Base-by-base conservation (phyloP, 495 filamentous ascomycete genomes). In the Penicillium mononematosum region DNA sequence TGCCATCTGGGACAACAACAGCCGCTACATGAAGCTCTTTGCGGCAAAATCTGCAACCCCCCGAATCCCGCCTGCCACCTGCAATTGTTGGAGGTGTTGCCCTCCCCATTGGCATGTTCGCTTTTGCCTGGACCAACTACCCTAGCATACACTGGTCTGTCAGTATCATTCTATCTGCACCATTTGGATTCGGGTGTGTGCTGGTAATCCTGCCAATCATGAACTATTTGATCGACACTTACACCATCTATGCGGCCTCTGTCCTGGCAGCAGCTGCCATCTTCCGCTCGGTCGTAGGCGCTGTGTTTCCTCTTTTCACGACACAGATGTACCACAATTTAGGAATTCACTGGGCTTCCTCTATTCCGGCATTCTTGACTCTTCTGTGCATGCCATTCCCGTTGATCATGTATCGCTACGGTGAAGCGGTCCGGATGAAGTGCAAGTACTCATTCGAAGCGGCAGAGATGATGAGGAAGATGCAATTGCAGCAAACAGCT, bases 241-340 rank as follows among this genome's bases (percentile, higher is more conserved):
- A 91, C 68, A 86, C 83, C 27, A 86, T 91, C 50, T 92, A 84
- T 55, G 87, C 88, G 2, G 88, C 89, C 0, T 88, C 83, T 0
- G 88, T 88, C 0, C 72, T 93, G 4, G 89, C 89, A 0, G 87
- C 88, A 8, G 90, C 87, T 64, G 75, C 84, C 2, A 80, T 89
- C 0, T 72, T 92, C n/a, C 78, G 83, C 19, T 81, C 78, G 0
- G 39, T 77, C 0, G 89, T 91, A 59, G 89, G 89, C 47, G 83
- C 86, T 36, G 85, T 80, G 0, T 92, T 94, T 70, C 90, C 89
- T 0, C 76, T 94, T 0, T 92, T 94, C 73, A 92, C 89, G 0
- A 83, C 80, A 0, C 72, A 85, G 49, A 88, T 92, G 85, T 92
- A 89, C 69, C 25, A 72, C 5, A 78, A 83, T 61, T 77, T 93